Evolutionary conservation across 2,329 filamentous ascomycete species (phyloP).

Genomic region (Stachybotrys elegans): DNA sequence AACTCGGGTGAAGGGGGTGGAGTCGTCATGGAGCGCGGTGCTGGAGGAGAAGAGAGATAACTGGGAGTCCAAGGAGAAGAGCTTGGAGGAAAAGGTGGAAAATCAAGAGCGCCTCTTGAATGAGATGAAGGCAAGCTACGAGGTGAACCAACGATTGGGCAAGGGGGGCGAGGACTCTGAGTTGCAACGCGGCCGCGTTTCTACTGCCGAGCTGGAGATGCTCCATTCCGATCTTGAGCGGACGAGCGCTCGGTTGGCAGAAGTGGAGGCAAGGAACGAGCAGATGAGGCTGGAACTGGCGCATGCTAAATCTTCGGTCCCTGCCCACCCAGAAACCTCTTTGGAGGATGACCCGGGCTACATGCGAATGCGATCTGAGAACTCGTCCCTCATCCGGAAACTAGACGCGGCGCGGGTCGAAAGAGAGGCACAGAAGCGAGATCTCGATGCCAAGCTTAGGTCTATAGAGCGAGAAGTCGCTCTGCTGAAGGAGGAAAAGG

Average conservation of each 20-base stretch:
- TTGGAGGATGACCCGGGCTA: conserved; percentile 88
- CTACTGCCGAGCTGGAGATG: conserved; percentile 89
- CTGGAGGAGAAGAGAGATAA: conserved; percentile 92
- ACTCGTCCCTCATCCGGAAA: conserved; percentile 84
- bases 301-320: conserved; percentile 68
- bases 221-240: conserved; percentile 87
- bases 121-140: conserved; percentile 94
- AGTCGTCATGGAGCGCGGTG: conserved; percentile 84
- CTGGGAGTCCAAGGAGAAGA: conserved; percentile 90
- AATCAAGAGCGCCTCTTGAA: conserved; percentile 88
- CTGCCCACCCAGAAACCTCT: conserved; percentile 53
- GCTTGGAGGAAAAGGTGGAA: conserved; percentile 87
- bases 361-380: conserved; percentile 85
- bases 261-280: conserved; percentile 91
- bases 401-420: conserved; percentile 80
- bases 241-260: conserved; percentile 78
- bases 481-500: conserved; percentile 73
- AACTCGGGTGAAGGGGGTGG: conserved; percentile 78
- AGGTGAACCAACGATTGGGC: conserved; percentile 86
- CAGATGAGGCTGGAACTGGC: conserved; percentile 86
- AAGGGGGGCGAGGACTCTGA: conserved; percentile 60
- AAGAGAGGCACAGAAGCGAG: conserved; percentile 72
- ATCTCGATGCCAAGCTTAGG: conserved; percentile 69
- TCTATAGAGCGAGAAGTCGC: conserved; percentile 74
- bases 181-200: conserved; percentile 60